Conservation (phyloP, 2,329 filamentous ascomycete genomes). For the Fusarium secorum region DNA sequence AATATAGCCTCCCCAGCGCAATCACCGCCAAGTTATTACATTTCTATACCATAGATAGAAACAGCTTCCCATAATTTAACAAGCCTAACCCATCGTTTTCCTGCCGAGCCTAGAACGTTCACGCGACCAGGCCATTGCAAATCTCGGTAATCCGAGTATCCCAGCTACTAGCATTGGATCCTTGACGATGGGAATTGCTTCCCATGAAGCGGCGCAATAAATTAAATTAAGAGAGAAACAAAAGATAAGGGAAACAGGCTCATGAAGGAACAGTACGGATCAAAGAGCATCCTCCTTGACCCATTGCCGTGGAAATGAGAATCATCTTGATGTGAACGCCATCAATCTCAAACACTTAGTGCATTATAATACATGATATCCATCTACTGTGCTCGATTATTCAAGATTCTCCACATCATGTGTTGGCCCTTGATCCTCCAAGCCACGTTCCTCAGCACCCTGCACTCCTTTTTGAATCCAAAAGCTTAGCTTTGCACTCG, state of each 20-base stretch:
- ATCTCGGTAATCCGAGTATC: slow-evolving; percentile 35
- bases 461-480: slow-evolving; percentile 14
- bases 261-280: not conserved
- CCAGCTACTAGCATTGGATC: slow-evolving; percentile 8
- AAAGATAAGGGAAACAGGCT: not conserved
- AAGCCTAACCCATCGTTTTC: not conserved
- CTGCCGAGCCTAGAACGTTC: not conserved
- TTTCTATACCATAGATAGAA: slow-evolving; percentile 33
- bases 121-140: slow-evolving; percentile 30
- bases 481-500: slow-evolving; percentile 30
- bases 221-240: slow-evolving; percentile 1
- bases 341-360: slow-evolving; percentile 28
- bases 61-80: slow-evolving; percentile 9
- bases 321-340: not conserved
- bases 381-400: not conserved
- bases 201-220: not conserved
- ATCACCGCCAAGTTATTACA: slow-evolving; percentile 12
- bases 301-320: not conserved
- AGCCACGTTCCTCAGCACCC: not conserved
- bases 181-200: slow-evolving; percentile 8
- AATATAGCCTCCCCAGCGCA: slow-evolving; percentile 3
- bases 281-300: not conserved
- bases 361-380: slow-evolving; percentile 1
- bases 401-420: slow-evolving; percentile 15
- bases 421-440: slow-evolving; percentile 2